Conservation (phyloP, 257 asterid genomes). For the Salvia rosmarinus region DNA sequence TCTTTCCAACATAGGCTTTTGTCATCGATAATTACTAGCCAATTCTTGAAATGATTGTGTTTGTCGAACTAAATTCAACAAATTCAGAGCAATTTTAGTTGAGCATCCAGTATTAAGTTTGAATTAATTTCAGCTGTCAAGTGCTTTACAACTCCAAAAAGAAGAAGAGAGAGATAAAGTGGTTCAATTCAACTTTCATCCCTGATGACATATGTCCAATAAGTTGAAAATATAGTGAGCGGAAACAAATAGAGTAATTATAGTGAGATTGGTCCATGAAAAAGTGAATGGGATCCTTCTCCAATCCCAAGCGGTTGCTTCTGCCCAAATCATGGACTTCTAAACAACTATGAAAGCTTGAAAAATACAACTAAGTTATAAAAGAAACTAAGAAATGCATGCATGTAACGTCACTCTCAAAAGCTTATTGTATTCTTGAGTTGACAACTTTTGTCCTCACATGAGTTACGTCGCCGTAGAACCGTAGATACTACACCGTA, state of each 20-base stretch:
- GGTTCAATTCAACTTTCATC: not conserved
- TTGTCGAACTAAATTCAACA: too few species aligned
- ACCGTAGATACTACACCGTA: too few species aligned
- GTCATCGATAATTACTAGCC: too few species aligned
- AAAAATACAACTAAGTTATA: conserved; percentile 24
- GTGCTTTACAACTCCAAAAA: not conserved
- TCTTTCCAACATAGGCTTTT: too few species aligned
- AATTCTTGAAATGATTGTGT: too few species aligned
- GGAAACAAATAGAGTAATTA: conserved; percentile 32
- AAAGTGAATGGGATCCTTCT: conserved; percentile 28
- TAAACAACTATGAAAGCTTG: conserved; percentile 28
- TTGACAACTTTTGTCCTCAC: conserved; percentile 49
- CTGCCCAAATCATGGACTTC: conserved; percentile 28
- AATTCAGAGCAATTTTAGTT: too few species aligned
- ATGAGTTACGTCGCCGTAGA: too few species aligned
- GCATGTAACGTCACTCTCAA: conserved; percentile 44
- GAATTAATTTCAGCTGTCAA: too few species aligned
- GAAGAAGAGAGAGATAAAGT: not conserved
- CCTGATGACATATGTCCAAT: not conserved
- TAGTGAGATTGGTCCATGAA: conserved; percentile 29
- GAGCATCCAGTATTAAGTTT: too few species aligned
- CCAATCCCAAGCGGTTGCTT: conserved; percentile 26
- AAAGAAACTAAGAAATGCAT: conserved; percentile 32
- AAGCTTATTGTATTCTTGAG: conserved; percentile 3
- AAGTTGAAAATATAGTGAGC: conserved; percentile 17